phyloP scores from a whole-genome alignment of 768 basidiomycete genomes.

The Boletus patriciae region DNA sequence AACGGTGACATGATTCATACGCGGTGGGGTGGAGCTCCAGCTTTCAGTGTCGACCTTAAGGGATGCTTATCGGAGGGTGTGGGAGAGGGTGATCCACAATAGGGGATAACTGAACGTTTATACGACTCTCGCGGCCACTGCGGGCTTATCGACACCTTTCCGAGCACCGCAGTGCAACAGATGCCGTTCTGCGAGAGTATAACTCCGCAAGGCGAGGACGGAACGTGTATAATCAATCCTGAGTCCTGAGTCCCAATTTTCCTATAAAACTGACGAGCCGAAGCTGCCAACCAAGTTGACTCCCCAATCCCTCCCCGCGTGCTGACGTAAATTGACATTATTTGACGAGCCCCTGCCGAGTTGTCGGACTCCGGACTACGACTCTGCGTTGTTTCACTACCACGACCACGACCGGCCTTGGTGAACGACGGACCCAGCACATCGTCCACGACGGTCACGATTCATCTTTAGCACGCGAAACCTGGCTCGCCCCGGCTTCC shows the following conservation, averaged over 20 bases:
- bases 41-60: not conserved
- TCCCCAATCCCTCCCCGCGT: not conserved
- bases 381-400: conserved; percentile 2
- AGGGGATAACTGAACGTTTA: not conserved
- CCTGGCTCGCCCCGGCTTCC: not conserved
- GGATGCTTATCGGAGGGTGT: not conserved
- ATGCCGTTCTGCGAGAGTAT: not conserved
- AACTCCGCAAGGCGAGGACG: conserved; percentile 20
- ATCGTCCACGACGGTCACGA: conserved; percentile 6
- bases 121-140: not conserved
- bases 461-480: not conserved
- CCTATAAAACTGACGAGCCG: conserved; percentile 6
- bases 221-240: conserved; percentile 8
- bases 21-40: conserved; percentile 12
- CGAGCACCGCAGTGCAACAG: not conserved
- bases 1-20: not conserved
- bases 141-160: not conserved
- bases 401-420: conserved; percentile 1
- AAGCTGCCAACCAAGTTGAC: not conserved
- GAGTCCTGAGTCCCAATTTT: not conserved
- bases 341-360: conserved; percentile 10
- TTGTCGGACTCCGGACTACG: not conserved
- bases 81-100: not conserved
- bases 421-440: not conserved
- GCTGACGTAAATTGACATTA: conserved; percentile 22